phyloP scores from a whole-genome alignment of 2,329 filamentous ascomycete species.

The Sarocladiaceae sp. region DNA sequence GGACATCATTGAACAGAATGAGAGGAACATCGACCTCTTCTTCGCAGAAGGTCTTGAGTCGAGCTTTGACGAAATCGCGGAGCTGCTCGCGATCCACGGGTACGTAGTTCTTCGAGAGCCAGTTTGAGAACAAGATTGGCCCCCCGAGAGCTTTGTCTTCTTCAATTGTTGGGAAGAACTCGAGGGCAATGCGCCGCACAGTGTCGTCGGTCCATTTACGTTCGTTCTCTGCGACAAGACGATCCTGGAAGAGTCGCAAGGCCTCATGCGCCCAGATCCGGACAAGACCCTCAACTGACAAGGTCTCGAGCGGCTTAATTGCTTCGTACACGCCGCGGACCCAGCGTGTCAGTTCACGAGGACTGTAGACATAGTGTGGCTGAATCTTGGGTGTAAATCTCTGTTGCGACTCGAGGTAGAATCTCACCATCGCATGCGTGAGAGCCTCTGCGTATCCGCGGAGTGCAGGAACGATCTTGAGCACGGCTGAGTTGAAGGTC shows the following conservation, averaged over 20 bases:
- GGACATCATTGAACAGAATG: constrained; percentile 97
- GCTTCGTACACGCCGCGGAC: constrained; percentile 97
- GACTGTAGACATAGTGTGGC: constrained; percentile 98
- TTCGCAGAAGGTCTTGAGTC: constrained; percentile 97
- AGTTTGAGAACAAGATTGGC: constrained; percentile 97
- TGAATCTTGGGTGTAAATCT: constrained; percentile 95
- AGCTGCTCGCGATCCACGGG: constrained; percentile 94
- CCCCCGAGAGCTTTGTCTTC: constrained; percentile 83
- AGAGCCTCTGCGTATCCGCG: constrained; percentile 91
- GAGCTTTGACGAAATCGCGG: constrained; percentile 94
- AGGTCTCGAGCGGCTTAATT: constrained; percentile 82
- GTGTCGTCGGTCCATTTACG: constrained; percentile 91
- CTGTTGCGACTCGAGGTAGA: constrained; percentile 92
- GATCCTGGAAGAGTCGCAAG: constrained; percentile 92
- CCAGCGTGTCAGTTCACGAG: constrained; percentile 96
- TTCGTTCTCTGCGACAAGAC: constrained; percentile 91
- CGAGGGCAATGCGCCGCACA: constrained; percentile 78
- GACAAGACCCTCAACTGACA: constrained; percentile 86
- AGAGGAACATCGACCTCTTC: constrained; percentile 98
- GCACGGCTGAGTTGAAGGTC: constrained; percentile 91
- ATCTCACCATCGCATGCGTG: constrained; percentile 94
- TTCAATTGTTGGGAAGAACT: constrained; percentile 94
- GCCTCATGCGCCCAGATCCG: constrained; percentile 99
- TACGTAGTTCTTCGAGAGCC: constrained; percentile 97
- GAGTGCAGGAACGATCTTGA: constrained; percentile 95